Evolutionary conservation across 192 early-diverging fungal species (phyloP).

Genomic region (Neocallimastix lanati): DNA sequence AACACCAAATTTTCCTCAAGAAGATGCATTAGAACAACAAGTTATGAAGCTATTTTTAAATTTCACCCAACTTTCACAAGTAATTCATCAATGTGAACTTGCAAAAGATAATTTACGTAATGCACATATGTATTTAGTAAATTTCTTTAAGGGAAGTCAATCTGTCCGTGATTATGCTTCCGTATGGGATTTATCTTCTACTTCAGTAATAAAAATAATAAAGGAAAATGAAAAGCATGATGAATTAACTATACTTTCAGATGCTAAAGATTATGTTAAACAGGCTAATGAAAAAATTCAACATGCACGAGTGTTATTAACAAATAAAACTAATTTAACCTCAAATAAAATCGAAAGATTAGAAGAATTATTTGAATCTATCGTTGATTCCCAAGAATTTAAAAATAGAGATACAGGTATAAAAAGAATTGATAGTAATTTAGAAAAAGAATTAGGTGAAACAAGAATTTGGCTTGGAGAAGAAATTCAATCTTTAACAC

Average conservation of each 20-base stretch:
- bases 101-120: not conserved
- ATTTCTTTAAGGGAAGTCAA: not conserved
- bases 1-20: not conserved
- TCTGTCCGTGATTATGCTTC: not conserved
- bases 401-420: not conserved
- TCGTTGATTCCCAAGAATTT: not conserved
- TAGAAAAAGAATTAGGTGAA: not conserved
- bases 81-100: not conserved
- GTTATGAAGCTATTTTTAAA: not conserved
- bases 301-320: not conserved
- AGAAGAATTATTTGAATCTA: not conserved
- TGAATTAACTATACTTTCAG: not conserved
- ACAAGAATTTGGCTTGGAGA: not conserved
- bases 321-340: not conserved
- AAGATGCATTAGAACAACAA: not conserved
- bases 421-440: not conserved
- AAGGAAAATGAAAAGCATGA: not conserved
- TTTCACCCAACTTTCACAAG: not conserved
- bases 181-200: not conserved
- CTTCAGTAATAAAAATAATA: not conserved
- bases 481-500: not conserved
- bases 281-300: not conserved
- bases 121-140: not conserved
- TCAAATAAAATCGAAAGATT: not conserved
- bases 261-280: not conserved